Evolutionary conservation across 352 stramenopile species (phyloP).

Genomic region (Phytophthora nicotianae): DNA sequence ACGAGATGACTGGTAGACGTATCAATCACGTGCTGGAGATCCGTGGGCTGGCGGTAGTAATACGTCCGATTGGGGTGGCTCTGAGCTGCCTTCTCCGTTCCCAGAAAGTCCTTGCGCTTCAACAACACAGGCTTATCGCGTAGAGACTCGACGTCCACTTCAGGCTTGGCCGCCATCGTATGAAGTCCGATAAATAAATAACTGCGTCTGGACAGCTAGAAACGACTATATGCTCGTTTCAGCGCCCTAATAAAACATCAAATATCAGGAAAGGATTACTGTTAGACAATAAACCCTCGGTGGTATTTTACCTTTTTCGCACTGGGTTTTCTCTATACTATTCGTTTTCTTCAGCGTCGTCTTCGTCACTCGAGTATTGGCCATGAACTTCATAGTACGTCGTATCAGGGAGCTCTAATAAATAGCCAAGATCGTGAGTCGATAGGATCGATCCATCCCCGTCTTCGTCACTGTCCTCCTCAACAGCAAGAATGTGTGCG

Average conservation of each 20-base stretch:
- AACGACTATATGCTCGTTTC: constrained; percentile 23
- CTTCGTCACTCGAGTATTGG: constrained; percentile 80
- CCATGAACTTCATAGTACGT: constrained; percentile 76
- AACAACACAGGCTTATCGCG: constrained; percentile 44
- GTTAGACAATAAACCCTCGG: neutral
- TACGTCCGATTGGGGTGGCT: constrained; percentile 75
- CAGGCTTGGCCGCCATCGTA: constrained; percentile 44
- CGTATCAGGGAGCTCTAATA: constrained; percentile 75
- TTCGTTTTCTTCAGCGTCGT: constrained; percentile 69
- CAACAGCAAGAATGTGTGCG: constrained; percentile 25
- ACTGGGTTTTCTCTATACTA: constrained; percentile 18
- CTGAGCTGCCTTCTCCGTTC: constrained; percentile 65
- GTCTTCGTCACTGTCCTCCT: constrained; percentile 48
- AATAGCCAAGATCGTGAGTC: constrained; percentile 61
- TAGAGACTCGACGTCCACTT: constrained; percentile 35
- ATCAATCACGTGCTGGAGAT: constrained; percentile 81
- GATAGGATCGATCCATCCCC: constrained; percentile 52
- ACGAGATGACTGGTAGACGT: constrained; percentile 71
- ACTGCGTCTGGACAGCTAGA: neutral
- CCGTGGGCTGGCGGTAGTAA: constrained; percentile 73
- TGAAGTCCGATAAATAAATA: constrained; percentile 6
- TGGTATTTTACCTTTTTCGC: constrained; percentile 14
- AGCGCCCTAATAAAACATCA: constrained; percentile 7
- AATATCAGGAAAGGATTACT: no score
- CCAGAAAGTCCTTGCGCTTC: constrained; percentile 85